Percentiles rank a stretch among this genome's conserved stretches.
Conservation (phyloP, 352 stramenopile genomes). For the Globisporangium megalacanthum region DNA sequence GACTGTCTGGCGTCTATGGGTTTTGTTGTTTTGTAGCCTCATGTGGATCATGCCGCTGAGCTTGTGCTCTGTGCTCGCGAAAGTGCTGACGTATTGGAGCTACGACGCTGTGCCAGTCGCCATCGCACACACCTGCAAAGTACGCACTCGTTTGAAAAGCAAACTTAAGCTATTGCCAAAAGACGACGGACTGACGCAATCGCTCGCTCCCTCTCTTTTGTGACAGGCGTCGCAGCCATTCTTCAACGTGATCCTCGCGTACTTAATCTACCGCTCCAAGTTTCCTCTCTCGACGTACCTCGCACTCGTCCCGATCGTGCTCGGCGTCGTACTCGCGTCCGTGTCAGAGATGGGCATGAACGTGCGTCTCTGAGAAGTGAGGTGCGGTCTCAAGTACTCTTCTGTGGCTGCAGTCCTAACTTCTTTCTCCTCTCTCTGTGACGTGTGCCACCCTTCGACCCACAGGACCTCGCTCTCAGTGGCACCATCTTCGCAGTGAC, state of each 20-base stretch:
- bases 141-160: constrained; percentile 1
- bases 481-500: constrained; percentile 67
- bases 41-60: constrained; percentile 77
- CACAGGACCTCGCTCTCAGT: constrained; percentile 57
- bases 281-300: constrained; percentile 72
- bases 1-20: constrained; percentile 1
- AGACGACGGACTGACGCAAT: not conserved
- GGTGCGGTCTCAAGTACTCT: not conserved
- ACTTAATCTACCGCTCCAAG: constrained; percentile 61
- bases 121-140: constrained; percentile 83
- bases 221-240: constrained; percentile 71
- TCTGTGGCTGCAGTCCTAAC: too few species aligned
- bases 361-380: constrained; percentile 5
- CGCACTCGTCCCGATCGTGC: constrained; percentile 76
- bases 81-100: constrained; percentile 86
- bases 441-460: constrained; percentile 4
- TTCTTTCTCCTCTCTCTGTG: not conserved
- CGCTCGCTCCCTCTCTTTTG: not conserved
- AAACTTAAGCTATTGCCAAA: too few species aligned
- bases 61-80: constrained; percentile 73
- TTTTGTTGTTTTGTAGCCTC: constrained; percentile 25
- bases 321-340: constrained; percentile 76
- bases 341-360: constrained; percentile 88
- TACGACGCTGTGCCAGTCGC: constrained; percentile 81
- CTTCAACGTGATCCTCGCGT: constrained; percentile 84